phyloP scores from a whole-genome alignment of 768 basidiomycete species.

The Tricholoma hemisulphureum region DNA sequence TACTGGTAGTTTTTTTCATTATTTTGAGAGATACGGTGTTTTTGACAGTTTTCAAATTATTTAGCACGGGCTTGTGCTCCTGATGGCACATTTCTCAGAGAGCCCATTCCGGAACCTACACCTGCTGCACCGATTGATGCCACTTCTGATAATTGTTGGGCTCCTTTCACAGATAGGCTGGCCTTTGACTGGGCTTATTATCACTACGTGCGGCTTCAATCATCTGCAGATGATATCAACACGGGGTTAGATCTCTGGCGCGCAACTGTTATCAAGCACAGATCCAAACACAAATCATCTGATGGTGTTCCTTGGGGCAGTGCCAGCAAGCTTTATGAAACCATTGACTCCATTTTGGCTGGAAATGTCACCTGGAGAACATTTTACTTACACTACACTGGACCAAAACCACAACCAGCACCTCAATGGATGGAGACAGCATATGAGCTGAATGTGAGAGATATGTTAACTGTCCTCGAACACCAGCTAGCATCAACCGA shows the following conservation, averaged over 20 bases:
- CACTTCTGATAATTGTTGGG: slow-evolving; percentile 17
- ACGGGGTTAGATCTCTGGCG: slow-evolving; percentile 24
- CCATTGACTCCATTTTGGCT: slow-evolving; percentile 21
- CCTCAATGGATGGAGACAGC: slow-evolving; percentile 29
- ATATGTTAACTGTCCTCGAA: slow-evolving; percentile 16
- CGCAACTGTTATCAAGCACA: slow-evolving; percentile 12
- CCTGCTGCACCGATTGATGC: neutral
- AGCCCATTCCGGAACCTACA: neutral
- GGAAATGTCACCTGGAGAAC: slow-evolving; percentile 26
- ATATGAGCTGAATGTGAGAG: slow-evolving; percentile 23
- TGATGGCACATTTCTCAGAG: neutral
- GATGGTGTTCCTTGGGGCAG: slow-evolving; percentile 16
- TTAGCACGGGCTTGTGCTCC: slow-evolving; percentile 13
- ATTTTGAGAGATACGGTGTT: too few species aligned
- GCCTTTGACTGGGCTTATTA: slow-evolving; percentile 30
- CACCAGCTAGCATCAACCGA: slow-evolving; percentile 20
- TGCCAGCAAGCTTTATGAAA: slow-evolving; percentile 21
- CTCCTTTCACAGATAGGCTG: slow-evolving; percentile 23
- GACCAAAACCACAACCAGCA: slow-evolving; percentile 11
- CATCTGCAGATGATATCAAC: slow-evolving; percentile 18
- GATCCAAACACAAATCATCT: neutral
- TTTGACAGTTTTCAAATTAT: too few species aligned
- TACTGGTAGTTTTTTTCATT: too few species aligned
- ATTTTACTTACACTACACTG: slow-evolving; percentile 17
- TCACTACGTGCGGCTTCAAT: slow-evolving; percentile 24